These are phyloP conservation scores for Monosporascus sp. DNA, from an alignment of 2,329 filamentous ascomycete genomes.

Conservation along the genomic window DNA sequence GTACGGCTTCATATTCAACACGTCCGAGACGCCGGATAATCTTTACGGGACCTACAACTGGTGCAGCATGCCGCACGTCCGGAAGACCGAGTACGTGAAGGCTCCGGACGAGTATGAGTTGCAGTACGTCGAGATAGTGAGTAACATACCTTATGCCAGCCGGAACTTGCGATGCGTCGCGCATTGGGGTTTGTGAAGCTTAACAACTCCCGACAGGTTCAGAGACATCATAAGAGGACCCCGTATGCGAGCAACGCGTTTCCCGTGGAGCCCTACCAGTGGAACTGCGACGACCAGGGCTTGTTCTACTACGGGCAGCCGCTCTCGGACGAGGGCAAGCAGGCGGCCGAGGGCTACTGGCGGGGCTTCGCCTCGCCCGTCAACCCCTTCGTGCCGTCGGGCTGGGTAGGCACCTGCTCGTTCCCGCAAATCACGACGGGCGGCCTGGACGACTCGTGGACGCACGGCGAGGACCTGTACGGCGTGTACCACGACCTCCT, in stretches of 20 bases:
- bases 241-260: conserved; percentile 76
- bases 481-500: conserved; percentile 70
- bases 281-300: conserved; percentile 66
- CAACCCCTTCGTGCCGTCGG: conserved; percentile 62
- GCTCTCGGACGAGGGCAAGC: conserved; percentile 26
- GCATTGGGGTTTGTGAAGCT: conserved; percentile 1
- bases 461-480: conserved; percentile 72
- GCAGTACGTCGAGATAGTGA: conserved; percentile 69
- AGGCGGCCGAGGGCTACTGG: conserved; percentile 56
- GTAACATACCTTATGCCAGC: conserved; percentile 17
- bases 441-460: conserved; percentile 68
- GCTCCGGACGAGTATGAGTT: conserved; percentile 54
- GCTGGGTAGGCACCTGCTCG: conserved; percentile 69
- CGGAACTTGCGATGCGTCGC: too few relatives aligned
- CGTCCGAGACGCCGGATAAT: conserved; percentile 50
- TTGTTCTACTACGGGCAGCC: conserved; percentile 66
- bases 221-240: conserved; percentile 80
- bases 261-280: conserved; percentile 64
- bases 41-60: conserved; percentile 67
- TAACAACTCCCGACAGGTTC: conserved; percentile 45
- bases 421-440: conserved; percentile 74
- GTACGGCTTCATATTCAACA: conserved; percentile 71
- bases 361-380: conserved; percentile 52
- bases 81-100: conserved; percentile 56
- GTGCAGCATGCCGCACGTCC: conserved; percentile 87